These are phyloP conservation scores for Aspergillus luchuensis DNA, from an alignment of 2,329 filamentous ascomycete genomes.

Conservation along the genomic window DNA sequence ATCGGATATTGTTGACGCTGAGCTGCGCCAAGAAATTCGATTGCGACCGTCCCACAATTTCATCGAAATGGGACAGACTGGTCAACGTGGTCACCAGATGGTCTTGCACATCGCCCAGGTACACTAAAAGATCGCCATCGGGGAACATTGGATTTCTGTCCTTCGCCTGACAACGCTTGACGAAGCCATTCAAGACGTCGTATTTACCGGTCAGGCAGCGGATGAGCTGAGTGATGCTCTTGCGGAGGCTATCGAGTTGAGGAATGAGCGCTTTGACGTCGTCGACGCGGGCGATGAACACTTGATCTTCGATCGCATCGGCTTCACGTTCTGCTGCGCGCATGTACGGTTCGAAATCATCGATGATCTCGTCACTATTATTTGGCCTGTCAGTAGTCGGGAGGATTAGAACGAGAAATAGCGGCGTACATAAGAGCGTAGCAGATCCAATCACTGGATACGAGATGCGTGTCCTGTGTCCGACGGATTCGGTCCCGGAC, in stretches of 20 bases:
- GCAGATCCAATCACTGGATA: conserved; percentile 97
- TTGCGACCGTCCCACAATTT: conserved; percentile 89
- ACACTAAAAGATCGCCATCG: conserved; percentile 90
- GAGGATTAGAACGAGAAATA: background rate
- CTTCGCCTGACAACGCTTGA: conserved; percentile 81
- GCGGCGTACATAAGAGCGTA: conserved; percentile 84
- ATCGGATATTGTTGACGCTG: conserved; percentile 82
- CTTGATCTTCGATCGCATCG: conserved; percentile 90
- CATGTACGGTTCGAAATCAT: conserved; percentile 86
- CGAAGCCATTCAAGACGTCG: conserved; percentile 93
- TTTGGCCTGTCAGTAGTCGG: background rate
- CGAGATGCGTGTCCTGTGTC: conserved; percentile 84
- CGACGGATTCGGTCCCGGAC: conserved; percentile 86
- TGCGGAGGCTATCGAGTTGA: conserved; percentile 82
- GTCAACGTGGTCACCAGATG: conserved; percentile 98
- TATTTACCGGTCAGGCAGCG: conserved; percentile 90
- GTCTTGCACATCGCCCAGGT: conserved; percentile 95
- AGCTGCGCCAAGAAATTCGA: conserved; percentile 94
- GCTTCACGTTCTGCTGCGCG: conserved; percentile 80
- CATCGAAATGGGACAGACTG: conserved; percentile 90
- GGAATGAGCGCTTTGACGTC: conserved; percentile 84
- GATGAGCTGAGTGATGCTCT: conserved; percentile 88
- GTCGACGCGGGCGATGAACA: conserved; percentile 85
- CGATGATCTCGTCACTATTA: conserved; percentile 85
- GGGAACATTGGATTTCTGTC: conserved; percentile 91